These are phyloP conservation scores for Hygrophoropsis aurantiaca DNA, from an alignment of 768 basidiomycete genomes.

Conservation along the genomic window DNA sequence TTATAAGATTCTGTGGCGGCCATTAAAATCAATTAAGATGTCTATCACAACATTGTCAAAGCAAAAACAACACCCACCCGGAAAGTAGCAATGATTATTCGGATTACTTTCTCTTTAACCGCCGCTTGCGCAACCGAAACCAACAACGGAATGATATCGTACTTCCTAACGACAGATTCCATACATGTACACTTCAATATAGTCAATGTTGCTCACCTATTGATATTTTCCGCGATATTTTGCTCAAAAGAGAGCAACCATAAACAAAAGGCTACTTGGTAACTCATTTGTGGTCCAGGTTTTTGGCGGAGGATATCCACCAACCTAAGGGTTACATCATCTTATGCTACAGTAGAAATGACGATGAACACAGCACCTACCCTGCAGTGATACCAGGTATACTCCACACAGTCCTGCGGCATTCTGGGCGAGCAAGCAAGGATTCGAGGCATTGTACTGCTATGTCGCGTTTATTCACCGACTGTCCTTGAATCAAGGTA, in stretches of 20 bases:
- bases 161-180: conserved; percentile 57
- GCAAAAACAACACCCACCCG: conserved; percentile 45
- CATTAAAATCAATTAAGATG: neutral
- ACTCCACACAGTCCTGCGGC: conserved; percentile 78
- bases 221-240: conserved; percentile 80
- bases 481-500: conserved; percentile 56
- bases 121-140: conserved; percentile 83
- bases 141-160: conserved; percentile 84
- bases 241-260: conserved; percentile 95
- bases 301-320: conserved; percentile 80
- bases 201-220: conserved; percentile 57
- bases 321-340: conserved; percentile 46
- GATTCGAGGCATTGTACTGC: conserved; percentile 90
- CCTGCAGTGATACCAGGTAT: conserved; percentile 67
- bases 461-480: conserved; percentile 77
- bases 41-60: conserved; percentile 3
- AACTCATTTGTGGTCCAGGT: conserved; percentile 90
- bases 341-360: neutral
- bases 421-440: conserved; percentile 77
- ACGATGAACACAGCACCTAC: conserved; percentile 35
- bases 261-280: conserved; percentile 89
- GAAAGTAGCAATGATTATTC: conserved; percentile 91
- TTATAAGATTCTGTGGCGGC: conserved; percentile 73
- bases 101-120: conserved; percentile 95
- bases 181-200: neutral